phyloP scores from a whole-genome alignment of 805 yeast genomes.

The Candida silvatica region DNA sequence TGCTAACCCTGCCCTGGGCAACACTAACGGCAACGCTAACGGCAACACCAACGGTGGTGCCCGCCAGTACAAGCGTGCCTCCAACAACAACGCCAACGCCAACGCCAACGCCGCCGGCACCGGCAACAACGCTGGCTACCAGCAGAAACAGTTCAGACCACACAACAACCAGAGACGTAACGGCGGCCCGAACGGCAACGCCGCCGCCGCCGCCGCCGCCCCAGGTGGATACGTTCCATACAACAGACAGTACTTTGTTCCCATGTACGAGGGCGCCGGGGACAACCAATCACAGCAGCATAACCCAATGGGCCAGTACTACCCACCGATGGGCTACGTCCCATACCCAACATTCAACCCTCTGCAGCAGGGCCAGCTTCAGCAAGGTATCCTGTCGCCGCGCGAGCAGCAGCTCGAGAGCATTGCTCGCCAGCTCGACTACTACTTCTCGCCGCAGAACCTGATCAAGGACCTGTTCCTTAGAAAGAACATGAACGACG shows the following conservation, averaged over 20 bases:
- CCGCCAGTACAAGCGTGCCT: neutral
- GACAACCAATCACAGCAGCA: neutral
- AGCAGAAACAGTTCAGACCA: constrained; percentile 15
- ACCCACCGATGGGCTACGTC: constrained; percentile 18
- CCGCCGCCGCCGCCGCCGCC: constrained; percentile 16
- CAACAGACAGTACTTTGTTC: constrained; percentile 15
- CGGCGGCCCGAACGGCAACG: constrained; percentile 10
- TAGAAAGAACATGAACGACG: constrained; percentile 70
- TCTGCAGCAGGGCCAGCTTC: constrained; percentile 12
- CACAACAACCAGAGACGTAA: too few species aligned
- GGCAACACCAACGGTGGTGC: constrained; percentile 1
- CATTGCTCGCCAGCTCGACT: constrained; percentile 61
- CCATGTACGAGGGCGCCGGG: constrained; percentile 4
- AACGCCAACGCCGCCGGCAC: constrained; percentile 1
- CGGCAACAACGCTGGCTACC: constrained; percentile 8
- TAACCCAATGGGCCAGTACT: constrained; percentile 12
- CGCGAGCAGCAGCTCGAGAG: constrained; percentile 14
- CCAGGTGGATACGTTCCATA: constrained; percentile 18
- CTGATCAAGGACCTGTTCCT: constrained; percentile 76
- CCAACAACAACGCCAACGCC: neutral
- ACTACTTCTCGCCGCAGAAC: constrained; percentile 85
- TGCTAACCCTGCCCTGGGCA: too few species aligned
- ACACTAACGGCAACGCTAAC: neutral
- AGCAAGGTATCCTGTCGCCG: constrained; percentile 13
- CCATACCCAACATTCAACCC: constrained; percentile 14